Percentiles rank a stretch among this genome's conserved stretches.
Conservation (phyloP, 208 protist genomes). For the Trypanosomatidae sp. region DNA sequence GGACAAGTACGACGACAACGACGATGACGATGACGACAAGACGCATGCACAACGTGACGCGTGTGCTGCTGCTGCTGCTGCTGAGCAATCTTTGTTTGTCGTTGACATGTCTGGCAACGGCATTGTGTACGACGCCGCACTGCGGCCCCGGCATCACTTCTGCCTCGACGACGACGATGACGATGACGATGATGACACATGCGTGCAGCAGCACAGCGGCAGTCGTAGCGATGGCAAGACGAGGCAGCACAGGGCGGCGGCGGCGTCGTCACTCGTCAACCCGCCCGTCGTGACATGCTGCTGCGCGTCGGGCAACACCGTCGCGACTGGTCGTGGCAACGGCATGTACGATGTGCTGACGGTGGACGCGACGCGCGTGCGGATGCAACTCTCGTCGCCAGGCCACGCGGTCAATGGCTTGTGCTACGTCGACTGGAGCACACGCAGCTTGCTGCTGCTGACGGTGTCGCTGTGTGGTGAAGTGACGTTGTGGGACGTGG, state of each 20-base stretch:
- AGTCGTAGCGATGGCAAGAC: constrained; percentile 7
- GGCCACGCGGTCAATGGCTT: constrained; percentile 56
- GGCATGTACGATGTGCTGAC: neutral
- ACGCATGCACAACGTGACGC: neutral
- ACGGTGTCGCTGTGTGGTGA: constrained; percentile 64
- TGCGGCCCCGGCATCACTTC: no score
- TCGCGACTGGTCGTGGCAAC: neutral
- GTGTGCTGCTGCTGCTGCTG: no score
- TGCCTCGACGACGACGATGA: neutral
- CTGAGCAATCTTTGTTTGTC: constrained; percentile 11
- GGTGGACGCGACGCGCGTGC: constrained; percentile 10
- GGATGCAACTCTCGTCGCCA: constrained; percentile 42
- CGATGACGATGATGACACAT: neutral
- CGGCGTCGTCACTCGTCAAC: constrained; percentile 24
- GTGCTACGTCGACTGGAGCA: constrained; percentile 35
- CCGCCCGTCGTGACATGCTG: constrained; percentile 54
- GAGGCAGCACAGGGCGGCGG: neutral
- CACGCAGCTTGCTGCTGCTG: constrained; percentile 13
- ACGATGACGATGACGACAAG: neutral
- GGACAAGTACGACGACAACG: neutral
- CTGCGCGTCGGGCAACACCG: constrained; percentile 8
- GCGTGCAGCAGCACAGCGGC: neutral
- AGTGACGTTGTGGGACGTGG: constrained; percentile 57
- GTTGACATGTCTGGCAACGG: constrained; percentile 57
- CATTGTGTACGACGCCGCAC: constrained; percentile 17